Percentiles rank a stretch among this genome's conserved stretches.
These are phyloP conservation scores for Penicillium simplicissimum DNA, from an alignment of 495 filamentous ascomycete species.

Conservation along the genomic window DNA sequence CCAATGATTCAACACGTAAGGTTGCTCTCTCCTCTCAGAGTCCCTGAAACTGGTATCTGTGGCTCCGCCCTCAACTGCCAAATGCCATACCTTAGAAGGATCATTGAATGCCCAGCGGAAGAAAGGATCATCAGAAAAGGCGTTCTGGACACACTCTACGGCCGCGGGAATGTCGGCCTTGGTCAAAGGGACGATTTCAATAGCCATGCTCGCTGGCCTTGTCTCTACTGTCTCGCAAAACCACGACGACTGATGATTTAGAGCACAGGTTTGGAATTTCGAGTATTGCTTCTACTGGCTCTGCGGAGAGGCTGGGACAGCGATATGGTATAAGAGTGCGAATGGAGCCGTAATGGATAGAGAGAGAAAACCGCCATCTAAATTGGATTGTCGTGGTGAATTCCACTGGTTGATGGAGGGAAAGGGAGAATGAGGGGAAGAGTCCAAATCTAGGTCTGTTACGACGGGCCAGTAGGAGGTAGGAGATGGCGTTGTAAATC, in stretches of 20 bases:
- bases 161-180: constrained; percentile 62
- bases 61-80: neutral
- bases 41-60: neutral
- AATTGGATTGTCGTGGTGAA: constrained; percentile 25
- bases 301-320: constrained; percentile 39
- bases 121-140: constrained; percentile 67
- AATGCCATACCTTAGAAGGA: constrained; percentile 49
- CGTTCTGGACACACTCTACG: constrained; percentile 56
- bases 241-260: constrained; percentile 13
- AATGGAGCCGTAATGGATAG: constrained; percentile 38
- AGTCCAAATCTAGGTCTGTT: constrained; percentile 1
- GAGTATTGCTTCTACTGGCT: constrained; percentile 37
- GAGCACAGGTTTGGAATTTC: constrained; percentile 25
- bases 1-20: neutral
- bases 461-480: neutral
- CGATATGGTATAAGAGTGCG: constrained; percentile 42
- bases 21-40: neutral
- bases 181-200: constrained; percentile 55
- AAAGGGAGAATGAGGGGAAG: constrained; percentile 1
- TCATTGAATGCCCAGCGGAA: constrained; percentile 61
- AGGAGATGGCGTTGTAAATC: neutral
- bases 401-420: constrained; percentile 20
- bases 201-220: constrained; percentile 46
- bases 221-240: constrained; percentile 25
- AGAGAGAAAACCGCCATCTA: constrained; percentile 43